Base-by-base conservation (phyloP, 768 basidiomycete species). In the Jaapia argillacea region DNA sequence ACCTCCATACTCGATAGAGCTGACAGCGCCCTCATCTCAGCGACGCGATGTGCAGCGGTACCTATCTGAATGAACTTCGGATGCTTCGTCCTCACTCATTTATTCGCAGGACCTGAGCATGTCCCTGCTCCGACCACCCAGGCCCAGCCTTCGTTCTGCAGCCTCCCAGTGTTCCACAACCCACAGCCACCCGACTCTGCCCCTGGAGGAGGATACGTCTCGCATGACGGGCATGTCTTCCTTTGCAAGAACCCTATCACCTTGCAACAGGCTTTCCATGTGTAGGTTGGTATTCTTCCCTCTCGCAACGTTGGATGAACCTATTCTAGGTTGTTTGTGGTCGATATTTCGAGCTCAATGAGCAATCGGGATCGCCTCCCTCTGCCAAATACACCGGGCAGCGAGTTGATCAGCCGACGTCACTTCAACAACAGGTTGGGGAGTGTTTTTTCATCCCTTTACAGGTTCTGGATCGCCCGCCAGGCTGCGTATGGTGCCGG, bases 311-410 rank as follows among this genome's bases (percentile, higher is more conserved):
- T 26, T 21, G 5, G 18, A 36, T 23, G 13, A 3, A 43, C 20
- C 39, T 21, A 23, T 13, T 1, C 13, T 3, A 74, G 73, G 5
- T 70, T 75, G n/a, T 78, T 77, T 40, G 71, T 75, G 16, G 70
- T 72, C 46, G 77, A 76, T 44, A 65, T 58, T 44, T 80, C 79
- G 0, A 44, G 61, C 0, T 80, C 78, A 1, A 79, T 80, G 77
- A 0, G 21, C 2, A 2, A 0, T 0, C n/a, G 0, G 1, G 78
- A 78, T 48, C 59, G 62, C 27, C 54, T 37, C 1, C 79, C 79
- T 0, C 62, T 78, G 3, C 51, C 54, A 0, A 60, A 66, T 36
- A 68, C 71, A 2, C 72, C 75, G 0, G 60, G 45, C 3, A 62
- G 67, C 3, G 46, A 55, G n/a, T 52, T 51, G 26, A 75, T 78